These are phyloP conservation scores for Linnemannia elongata DNA, from an alignment of 192 early-diverging fungal species.

Conservation along the genomic window DNA sequence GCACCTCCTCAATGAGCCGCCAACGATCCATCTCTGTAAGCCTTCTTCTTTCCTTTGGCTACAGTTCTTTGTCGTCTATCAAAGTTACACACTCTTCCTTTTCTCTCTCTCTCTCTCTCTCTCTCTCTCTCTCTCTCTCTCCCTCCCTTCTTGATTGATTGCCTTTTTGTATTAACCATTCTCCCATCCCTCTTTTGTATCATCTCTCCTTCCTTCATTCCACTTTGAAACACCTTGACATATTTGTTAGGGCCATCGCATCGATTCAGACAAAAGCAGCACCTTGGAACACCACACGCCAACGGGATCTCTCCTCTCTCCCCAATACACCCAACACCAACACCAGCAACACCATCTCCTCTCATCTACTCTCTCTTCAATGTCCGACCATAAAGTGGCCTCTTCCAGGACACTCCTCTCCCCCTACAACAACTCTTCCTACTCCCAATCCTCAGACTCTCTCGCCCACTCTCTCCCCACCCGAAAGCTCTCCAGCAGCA, in stretches of 20 bases:
- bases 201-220: not conserved
- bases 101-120: no score
- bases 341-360: slow-evolving; percentile 1
- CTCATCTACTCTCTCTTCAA: not conserved
- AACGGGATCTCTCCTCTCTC: not conserved
- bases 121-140: no score
- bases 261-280: not conserved
- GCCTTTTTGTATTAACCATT: not conserved
- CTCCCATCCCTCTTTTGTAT: not conserved
- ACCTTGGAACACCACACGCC: not conserved
- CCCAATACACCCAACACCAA: slow-evolving; percentile 3
- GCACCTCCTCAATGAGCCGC: slow-evolving; percentile 10
- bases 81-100: not conserved
- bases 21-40: slow-evolving; percentile 47
- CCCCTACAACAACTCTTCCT: not conserved
- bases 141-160: not conserved
- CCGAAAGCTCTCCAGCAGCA: slow-evolving; percentile 21
- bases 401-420: not conserved
- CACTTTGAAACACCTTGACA: not conserved
- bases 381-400: not conserved
- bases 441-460: slow-evolving; percentile 6
- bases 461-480: slow-evolving; percentile 5
- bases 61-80: not conserved
- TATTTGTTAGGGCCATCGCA: not conserved
- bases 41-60: not conserved